These are phyloP conservation scores for Neoconidiobolus thromboides DNA, from an alignment of 371 early-diverging fungal species.

Conservation along the genomic window DNA sequence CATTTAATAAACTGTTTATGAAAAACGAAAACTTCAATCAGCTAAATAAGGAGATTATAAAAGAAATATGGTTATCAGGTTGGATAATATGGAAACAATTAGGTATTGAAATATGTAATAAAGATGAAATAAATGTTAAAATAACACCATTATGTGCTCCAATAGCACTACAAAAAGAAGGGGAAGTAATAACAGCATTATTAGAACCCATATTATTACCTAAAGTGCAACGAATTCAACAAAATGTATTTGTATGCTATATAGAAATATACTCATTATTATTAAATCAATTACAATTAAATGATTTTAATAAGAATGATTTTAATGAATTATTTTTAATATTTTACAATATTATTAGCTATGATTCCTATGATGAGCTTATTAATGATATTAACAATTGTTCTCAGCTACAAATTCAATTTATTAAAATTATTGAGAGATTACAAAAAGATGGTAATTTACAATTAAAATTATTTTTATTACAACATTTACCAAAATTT, in stretches of 20 bases:
- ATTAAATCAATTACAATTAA: background rate
- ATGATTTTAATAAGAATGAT: background rate
- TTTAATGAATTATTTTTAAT: background rate
- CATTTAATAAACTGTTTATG: slow-evolving; percentile 33
- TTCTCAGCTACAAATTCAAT: slow-evolving; percentile 10
- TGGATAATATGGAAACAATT: slow-evolving; percentile 67
- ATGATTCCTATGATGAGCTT: background rate
- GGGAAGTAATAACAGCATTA: background rate
- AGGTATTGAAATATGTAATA: slow-evolving; percentile 29
- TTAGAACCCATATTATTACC: slow-evolving; percentile 1
- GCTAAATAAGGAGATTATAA: slow-evolving; percentile 13
- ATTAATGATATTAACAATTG: background rate
- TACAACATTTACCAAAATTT: too few species aligned
- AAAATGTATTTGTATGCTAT: slow-evolving; percentile 5
- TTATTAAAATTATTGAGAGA: slow-evolving; percentile 31
- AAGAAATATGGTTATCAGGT: slow-evolving; percentile 37
- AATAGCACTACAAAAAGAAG: background rate
- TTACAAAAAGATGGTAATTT: background rate
- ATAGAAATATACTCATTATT: background rate
- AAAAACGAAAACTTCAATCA: slow-evolving; percentile 18
- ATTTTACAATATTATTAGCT: background rate
- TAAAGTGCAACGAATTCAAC: slow-evolving; percentile 8
- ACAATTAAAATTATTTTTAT: too few species aligned
- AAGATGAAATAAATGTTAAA: slow-evolving; percentile 7
- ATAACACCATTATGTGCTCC: slow-evolving; percentile 6